Base-by-base conservation (phyloP, 1,139 yeast genomes). In the Geotrichum macrosporum region DNA sequence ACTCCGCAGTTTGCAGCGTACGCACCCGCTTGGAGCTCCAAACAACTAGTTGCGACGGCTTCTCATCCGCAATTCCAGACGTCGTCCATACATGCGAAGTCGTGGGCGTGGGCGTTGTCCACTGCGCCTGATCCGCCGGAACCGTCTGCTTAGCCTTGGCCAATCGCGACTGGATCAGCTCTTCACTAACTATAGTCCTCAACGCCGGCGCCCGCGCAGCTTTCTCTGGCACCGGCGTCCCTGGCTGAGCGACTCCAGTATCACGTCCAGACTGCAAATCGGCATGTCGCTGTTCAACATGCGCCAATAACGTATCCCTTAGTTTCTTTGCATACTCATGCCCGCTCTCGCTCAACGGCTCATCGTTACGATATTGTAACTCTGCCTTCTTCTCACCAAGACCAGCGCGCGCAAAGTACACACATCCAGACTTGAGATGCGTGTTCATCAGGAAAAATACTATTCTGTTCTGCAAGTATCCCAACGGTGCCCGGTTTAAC, bases 11-110 rank as follows among this genome's bases (percentile, higher is more conserved):
- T 57, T 88, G 87, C 13, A 82, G 73, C 0, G 96, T 88, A 59
- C 96, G 76, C 56, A 77, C 74, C 51, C 95, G 78, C 5, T 94
- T 88, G 1, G 96, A 89, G 0, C 96, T 86, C 96, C 97, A 92
- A 12, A 92, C 88, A 5, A 78, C 78, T 5, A 49, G 27, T 12
- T 39, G 47, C 10, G 37, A 27, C 16, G 37, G 44, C 21, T 32
- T 34, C 18, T 41, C 49, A 42, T 53, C 54, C 40, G 52, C 55
- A 21, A 47, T 26, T 44, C 54, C 47, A 19, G 38, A 9, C 5
- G 32, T 31, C 5, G 41, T 21, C 44, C 51, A 45, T 9, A 34
- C 44, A 12, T 31, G 46, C 27, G 47, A 47, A 20, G 33, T 48
- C 32, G 48, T 48, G 16, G 47, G 51, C 37, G 50, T 50, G 24